These are phyloP conservation scores for Geotrichum phurueaensis DNA, from an alignment of 1,139 yeast species.

Conservation along the genomic window DNA sequence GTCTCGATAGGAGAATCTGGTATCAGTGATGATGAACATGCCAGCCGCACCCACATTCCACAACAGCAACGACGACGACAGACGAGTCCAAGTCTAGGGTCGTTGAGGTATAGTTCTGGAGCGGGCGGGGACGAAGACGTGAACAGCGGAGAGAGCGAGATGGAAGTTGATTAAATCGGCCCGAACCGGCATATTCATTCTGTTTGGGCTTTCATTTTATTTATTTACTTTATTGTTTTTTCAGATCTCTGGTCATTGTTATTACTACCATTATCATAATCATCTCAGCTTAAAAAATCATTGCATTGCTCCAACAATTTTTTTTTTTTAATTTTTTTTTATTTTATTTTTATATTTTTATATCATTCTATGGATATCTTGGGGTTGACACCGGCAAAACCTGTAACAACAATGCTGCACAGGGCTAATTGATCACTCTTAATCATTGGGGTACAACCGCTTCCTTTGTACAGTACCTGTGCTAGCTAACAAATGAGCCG, in stretches of 20 bases:
- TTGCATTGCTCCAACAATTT: background rate
- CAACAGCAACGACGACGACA: too few species aligned
- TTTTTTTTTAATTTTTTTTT: background rate
- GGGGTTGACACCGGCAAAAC: too few species aligned
- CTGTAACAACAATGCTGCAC: too few species aligned
- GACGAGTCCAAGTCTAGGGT: too few species aligned
- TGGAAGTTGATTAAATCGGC: background rate
- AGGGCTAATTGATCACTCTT: too few species aligned
- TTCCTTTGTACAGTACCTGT: too few species aligned
- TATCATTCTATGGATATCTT: background rate
- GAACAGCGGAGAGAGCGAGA: constrained; percentile 1
- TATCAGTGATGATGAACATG: background rate
- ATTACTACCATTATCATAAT: background rate
- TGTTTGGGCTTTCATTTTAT: background rate
- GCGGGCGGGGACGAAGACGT: background rate
- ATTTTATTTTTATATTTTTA: background rate
- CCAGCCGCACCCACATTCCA: too few species aligned
- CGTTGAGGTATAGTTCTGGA: background rate
- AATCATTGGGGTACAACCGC: too few species aligned
- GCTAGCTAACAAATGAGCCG: too few species aligned
- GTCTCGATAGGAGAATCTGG: background rate
- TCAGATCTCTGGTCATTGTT: background rate
- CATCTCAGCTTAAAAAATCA: background rate
- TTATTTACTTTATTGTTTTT: background rate
- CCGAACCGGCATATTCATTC: background rate